Base-by-base conservation (phyloP, 257 asterid genomes). In the Solanum pimpinellifolium region DNA sequence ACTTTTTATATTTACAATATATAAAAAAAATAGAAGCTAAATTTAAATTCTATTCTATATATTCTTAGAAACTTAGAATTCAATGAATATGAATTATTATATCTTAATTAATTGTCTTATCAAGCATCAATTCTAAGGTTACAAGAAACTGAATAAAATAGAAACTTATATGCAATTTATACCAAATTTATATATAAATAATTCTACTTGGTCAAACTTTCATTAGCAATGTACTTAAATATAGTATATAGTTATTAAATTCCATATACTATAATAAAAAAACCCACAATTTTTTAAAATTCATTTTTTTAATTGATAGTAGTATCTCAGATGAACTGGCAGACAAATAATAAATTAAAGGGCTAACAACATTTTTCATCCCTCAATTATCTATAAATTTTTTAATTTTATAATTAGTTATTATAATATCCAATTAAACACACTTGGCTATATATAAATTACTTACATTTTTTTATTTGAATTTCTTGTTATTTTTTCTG, bases 241-340 rank as follows among this genome's bases (percentile, higher is more conserved):
- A 42, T 42, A 44, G 65, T 44, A 70, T 31, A 25, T 62, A n/a
- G 21, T 52, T 31, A 47, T 49, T 62, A 16, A 47, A 82, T 33
- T 49, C 18, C 69, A 52, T 37, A 20, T 16, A 23, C 20, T 37
- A 62, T 31, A 5, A 46, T 29, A 44, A 42, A 44, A n/a, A 13
- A 13, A 77, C 4, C 42, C 37, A 42, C 14, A 41, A 12, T n/a
- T 76, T 41, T n/a, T 21, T 42, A 16, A 49, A 16, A 16, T 37
- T 14, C 56, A 27, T 14, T 12, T 15, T 15, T 83, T 62, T 83
- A 83, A 62, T 35, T 13, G 56, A 35, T 84, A 31, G 62, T 39
- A 60, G 69, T 72, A 52, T 42, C 77, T 89, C 83, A 70, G 31
- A 86, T 90, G 90, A 89, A 82, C 89, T 88, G 92, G 87, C 87